Conservation (phyloP, 768 basidiomycete genomes). For the Crucibulum laeve region DNA sequence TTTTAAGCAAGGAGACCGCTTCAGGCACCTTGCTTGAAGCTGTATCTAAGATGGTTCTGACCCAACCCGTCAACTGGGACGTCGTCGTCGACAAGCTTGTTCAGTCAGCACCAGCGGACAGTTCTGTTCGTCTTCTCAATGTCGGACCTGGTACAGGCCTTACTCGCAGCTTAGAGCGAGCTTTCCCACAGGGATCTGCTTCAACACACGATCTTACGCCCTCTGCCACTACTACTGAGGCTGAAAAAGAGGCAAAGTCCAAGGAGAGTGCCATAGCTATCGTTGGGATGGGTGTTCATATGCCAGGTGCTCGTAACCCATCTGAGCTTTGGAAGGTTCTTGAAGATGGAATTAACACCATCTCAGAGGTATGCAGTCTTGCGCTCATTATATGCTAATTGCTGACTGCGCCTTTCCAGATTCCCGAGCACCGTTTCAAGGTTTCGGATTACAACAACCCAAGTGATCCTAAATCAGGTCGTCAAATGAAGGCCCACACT, state of each 20-base stretch:
- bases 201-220: constrained; percentile 17
- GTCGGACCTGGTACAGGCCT: constrained; percentile 43
- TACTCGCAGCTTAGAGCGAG: constrained; percentile 32
- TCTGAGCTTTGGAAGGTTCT: constrained; percentile 57
- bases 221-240: constrained; percentile 16
- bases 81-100: constrained; percentile 27
- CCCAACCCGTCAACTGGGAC: constrained; percentile 52
- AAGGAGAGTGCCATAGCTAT: constrained; percentile 54
- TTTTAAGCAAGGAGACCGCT: constrained; percentile 17
- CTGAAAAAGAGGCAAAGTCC: background rate
- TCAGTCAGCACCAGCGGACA: constrained; percentile 13
- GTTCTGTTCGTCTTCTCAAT: constrained; percentile 36
- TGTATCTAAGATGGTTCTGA: constrained; percentile 46
- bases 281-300: constrained; percentile 64
- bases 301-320: constrained; percentile 48
- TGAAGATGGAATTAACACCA: constrained; percentile 49
- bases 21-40: constrained; percentile 30
- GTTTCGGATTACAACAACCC: constrained; percentile 31
- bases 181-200: constrained; percentile 16
- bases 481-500: constrained; percentile 49
- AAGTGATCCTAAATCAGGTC: constrained; percentile 36
- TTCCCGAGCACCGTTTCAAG: constrained; percentile 57
- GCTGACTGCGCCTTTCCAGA: constrained; percentile 31
- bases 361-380: constrained; percentile 42
- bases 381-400: background rate